Conservation (phyloP, 2,329 filamentous ascomycete genomes). For the Cladorrhinum sp. region DNA sequence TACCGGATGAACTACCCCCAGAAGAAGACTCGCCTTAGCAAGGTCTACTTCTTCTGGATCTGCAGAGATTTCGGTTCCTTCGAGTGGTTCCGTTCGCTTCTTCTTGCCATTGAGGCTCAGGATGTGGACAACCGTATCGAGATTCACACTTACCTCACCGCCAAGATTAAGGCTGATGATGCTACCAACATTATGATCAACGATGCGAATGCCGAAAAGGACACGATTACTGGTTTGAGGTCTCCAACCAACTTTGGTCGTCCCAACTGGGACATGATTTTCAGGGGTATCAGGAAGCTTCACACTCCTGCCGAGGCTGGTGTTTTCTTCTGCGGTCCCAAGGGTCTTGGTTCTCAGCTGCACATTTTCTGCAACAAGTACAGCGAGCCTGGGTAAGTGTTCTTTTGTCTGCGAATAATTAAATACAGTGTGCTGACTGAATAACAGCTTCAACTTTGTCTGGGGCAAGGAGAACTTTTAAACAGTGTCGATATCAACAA, state of each 20-base stretch:
- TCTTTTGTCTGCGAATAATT: slow-evolving; percentile 10
- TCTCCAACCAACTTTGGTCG: slow-evolving; percentile 82
- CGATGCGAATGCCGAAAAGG: slow-evolving; percentile 78
- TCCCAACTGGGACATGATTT: slow-evolving; percentile 90
- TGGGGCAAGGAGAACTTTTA: slow-evolving; percentile 71
- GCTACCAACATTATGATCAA: slow-evolving; percentile 93
- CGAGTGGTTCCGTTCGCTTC: slow-evolving; percentile 83
- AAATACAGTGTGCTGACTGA: slow-evolving; percentile 27
- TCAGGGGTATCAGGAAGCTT: slow-evolving; percentile 77
- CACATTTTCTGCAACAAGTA: slow-evolving; percentile 88
- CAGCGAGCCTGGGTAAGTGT: slow-evolving; percentile 73
- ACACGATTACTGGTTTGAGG: slow-evolving; percentile 78
- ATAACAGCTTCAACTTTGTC: slow-evolving; percentile 57
- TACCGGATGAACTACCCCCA: slow-evolving; percentile 88
- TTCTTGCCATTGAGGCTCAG: slow-evolving; percentile 82
- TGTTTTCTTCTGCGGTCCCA: slow-evolving; percentile 84
- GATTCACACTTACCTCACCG: slow-evolving; percentile 85
- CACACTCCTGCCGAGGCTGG: slow-evolving; percentile 70
- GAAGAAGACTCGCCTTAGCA: slow-evolving; percentile 72
- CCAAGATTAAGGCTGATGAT: slow-evolving; percentile 81
- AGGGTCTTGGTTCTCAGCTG: slow-evolving; percentile 70
- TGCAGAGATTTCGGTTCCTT: slow-evolving; percentile 85
- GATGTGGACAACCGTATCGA: slow-evolving; percentile 82
- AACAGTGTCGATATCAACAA: slow-evolving; percentile 10
- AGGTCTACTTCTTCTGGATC: slow-evolving; percentile 93